Base-by-base conservation (phyloP, 2,329 filamentous ascomycete species). In the Sporothrix euskadiensis region DNA sequence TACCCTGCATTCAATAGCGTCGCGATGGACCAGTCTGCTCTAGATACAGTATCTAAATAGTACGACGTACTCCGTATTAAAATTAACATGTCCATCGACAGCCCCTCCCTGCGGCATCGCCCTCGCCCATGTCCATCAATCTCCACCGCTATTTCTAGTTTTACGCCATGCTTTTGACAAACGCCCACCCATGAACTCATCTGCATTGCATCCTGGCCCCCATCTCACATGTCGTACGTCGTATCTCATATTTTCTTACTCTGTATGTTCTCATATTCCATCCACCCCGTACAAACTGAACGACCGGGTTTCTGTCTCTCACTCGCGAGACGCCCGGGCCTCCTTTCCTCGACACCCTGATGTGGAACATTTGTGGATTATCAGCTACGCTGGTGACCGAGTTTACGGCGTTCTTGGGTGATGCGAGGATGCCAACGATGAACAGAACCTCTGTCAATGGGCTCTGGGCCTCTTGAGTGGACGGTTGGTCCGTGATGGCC, bases 61-160 rank as follows among this genome's bases (percentile, higher is more conserved):
- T n/a, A n/a, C n/a, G n/a, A n/a, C n/a, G n/a, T n/a, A n/a, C n/a
- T n/a, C n/a, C n/a, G n/a, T 44, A 6, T 19, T 14, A 16, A 49
- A 12, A 49, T 49, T 49, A 2, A 16, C 30, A 59, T 32, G 35
- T 59, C 10, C 56, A 59, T 59, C 26, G 56, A 19, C 56, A 30
- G 54, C 54, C 26, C 26, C 56, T 59, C 56, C 54, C 56, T 59
- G 56, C 56, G 56, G 56, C 56, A 59, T 59, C 56, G 56, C 56
- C 56, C 14, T 59, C 14, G 30, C 3, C 16, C 56, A 16, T 59
- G 14, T 59, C 56, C 30, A 14, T 19, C 56, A 9, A 4, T 59
- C 56, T 35, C 30, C 30, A 35, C 56, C 56, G 16, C 56, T 32
- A 10, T 35, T 35, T 16, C 44, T 49, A 49, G 44, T 35, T 14